Percentiles rank a stretch among this genome's conserved stretches.
phyloP scores from a whole-genome alignment of 169 alveolate genomes.

The Plasmodium yoelii region DNA sequence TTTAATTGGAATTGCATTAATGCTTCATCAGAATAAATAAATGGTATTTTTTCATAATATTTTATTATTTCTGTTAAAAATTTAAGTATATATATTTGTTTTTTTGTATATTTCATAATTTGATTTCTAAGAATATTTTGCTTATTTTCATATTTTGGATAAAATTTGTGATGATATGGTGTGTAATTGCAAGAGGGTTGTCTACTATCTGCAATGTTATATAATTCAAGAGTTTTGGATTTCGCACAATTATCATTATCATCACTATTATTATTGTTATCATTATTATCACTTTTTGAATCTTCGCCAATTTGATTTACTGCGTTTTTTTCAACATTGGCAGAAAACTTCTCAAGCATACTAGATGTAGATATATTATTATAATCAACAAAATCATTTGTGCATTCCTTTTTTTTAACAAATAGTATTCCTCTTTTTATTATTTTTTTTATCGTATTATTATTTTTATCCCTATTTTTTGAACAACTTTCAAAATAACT shows the following conservation, averaged over 20 bases:
- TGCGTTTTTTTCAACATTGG: too few relatives aligned
- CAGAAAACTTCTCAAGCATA: too few relatives aligned
- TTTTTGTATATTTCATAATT: slow-evolving; percentile 12
- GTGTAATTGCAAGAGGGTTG: too few relatives aligned
- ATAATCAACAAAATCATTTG: neutral
- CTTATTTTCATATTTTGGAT: neutral
- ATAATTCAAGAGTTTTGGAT: too few relatives aligned
- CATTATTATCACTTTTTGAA: too few relatives aligned
- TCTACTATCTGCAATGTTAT: too few relatives aligned
- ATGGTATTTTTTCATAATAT: slow-evolving; percentile 24
- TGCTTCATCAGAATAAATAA: slow-evolving; percentile 40
- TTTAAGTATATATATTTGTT: slow-evolving; percentile 28
- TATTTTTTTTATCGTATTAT: slow-evolving; percentile 33
- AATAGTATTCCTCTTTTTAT: slow-evolving; percentile 65
- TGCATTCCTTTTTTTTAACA: slow-evolving; percentile 60
- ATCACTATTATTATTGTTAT: too few relatives aligned
- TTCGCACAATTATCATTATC: too few relatives aligned
- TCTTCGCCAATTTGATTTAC: too few relatives aligned
- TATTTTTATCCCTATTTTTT: neutral
- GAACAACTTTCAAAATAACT: too few relatives aligned
- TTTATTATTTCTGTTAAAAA: slow-evolving; percentile 55
- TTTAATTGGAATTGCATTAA: slow-evolving; percentile 39
- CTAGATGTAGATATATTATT: neutral
- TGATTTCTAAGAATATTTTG: slow-evolving; percentile 25
- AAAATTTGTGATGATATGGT: too few relatives aligned